Evolutionary conservation across 2,329 filamentous ascomycete genomes (phyloP).

Genomic region (Zymoseptoria pseudotritici): DNA sequence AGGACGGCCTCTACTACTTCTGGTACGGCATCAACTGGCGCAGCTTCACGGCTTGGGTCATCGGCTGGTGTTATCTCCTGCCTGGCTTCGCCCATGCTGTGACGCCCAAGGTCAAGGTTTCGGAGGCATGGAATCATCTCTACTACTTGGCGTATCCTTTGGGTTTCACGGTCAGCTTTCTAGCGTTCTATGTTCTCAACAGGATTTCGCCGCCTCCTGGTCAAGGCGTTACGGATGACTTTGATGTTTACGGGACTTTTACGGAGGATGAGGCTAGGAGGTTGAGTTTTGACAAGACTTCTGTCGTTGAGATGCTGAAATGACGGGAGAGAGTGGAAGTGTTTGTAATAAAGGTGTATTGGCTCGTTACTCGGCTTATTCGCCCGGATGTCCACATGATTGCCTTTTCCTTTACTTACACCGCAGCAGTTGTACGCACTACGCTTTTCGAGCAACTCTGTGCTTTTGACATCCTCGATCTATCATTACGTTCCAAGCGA

Average conservation of each 20-base stretch:
- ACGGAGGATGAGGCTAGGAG: slow-evolving; percentile 20
- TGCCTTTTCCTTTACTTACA: too few relatives aligned
- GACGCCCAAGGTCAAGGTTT: slow-evolving; percentile 32
- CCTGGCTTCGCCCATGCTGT: slow-evolving; percentile 39
- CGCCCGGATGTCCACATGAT: too few relatives aligned
- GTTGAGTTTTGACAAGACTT: slow-evolving; percentile 14
- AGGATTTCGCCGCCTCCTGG: slow-evolving; percentile 27
- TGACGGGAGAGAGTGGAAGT: too few relatives aligned
- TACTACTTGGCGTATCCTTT: slow-evolving; percentile 39
- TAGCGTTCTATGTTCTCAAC: slow-evolving; percentile 28
- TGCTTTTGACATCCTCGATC: too few relatives aligned
- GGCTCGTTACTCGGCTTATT: too few relatives aligned
- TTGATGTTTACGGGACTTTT: slow-evolving; percentile 32
- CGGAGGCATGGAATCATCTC: slow-evolving; percentile 31
- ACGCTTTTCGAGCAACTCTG: too few relatives aligned
- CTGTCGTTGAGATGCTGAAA: slow-evolving; percentile 4
- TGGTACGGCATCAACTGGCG: slow-evolving; percentile 40
- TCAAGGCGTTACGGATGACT: slow-evolving; percentile 26
- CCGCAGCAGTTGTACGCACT: too few relatives aligned
- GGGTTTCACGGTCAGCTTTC: slow-evolving; percentile 35
- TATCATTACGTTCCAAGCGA: too few relatives aligned
- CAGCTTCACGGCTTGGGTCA: slow-evolving; percentile 35
- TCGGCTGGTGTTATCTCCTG: slow-evolving; percentile 24
- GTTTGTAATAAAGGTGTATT: too few relatives aligned
- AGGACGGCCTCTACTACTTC: slow-evolving; percentile 38